These are phyloP conservation scores for Arthrobotrys megalospora DNA, from an alignment of 2,329 filamentous ascomycete species.

Conservation along the genomic window DNA sequence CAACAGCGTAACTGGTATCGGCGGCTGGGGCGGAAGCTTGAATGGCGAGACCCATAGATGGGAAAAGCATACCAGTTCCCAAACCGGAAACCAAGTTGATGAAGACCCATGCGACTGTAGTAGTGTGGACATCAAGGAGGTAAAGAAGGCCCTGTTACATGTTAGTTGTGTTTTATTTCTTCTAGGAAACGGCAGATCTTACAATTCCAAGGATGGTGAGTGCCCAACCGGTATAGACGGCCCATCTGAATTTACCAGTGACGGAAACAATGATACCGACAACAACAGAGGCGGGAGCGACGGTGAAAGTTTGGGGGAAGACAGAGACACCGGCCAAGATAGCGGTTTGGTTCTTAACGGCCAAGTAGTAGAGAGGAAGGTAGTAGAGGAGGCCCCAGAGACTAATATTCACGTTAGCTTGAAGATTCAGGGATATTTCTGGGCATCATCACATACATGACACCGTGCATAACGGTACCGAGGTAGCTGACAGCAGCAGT, in stretches of 20 bases:
- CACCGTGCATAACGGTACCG: conserved; percentile 74
- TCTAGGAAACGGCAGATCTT: neutral
- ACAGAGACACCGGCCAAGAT: conserved; percentile 73
- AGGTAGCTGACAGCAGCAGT: conserved; percentile 71
- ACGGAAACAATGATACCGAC: conserved; percentile 73
- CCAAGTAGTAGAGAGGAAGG: conserved; percentile 71
- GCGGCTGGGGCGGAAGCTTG: conserved; percentile 74
- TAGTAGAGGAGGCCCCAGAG: conserved; percentile 74
- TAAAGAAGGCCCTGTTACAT: conserved; percentile 70
- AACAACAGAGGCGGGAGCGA: conserved; percentile 74
- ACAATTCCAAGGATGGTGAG: conserved; percentile 73
- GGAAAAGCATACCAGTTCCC: conserved; percentile 77
- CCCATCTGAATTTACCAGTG: conserved; percentile 75
- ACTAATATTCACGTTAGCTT: conserved; percentile 45
- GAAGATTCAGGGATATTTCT: neutral
- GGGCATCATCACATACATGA: conserved; percentile 66
- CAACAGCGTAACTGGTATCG: conserved; percentile 75
- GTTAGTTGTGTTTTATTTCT: conserved; percentile 14
- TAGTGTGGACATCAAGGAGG: conserved; percentile 71
- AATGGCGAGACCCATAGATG: conserved; percentile 75
- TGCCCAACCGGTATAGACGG: conserved; percentile 75
- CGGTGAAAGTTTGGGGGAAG: conserved; percentile 75
- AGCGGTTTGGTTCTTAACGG: conserved; percentile 72
- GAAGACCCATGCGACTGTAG: conserved; percentile 73
- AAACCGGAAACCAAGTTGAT: conserved; percentile 75